Evolutionary conservation across 192 early-diverging fungal species (phyloP).

Genomic region (Bifiguratus adelaidae): DNA sequence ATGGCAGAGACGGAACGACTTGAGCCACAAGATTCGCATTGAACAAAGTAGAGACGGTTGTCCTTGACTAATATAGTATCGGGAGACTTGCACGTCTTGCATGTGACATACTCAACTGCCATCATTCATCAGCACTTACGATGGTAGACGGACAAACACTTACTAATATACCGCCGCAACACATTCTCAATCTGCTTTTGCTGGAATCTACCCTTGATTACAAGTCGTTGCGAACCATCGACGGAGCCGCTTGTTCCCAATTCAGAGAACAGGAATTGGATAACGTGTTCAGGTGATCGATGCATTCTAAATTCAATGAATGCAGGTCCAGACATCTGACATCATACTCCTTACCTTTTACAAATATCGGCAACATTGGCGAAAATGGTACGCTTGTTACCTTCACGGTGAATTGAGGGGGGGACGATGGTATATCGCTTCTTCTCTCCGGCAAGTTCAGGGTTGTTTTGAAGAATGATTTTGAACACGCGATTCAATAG

Average conservation of each 20-base stretch:
- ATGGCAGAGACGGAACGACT: conserved; percentile 91
- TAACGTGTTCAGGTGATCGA: conserved; percentile 91
- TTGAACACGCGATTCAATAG: conserved; percentile 85
- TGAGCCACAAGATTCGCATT: conserved; percentile 95
- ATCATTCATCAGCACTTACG: background rate
- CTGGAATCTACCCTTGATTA: conserved; percentile 98
- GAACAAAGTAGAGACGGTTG: conserved; percentile 90
- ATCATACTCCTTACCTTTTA: conserved; percentile 43
- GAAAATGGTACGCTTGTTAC: conserved; percentile 94
- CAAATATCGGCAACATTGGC: conserved; percentile 93
- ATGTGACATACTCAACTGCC: conserved; percentile 93
- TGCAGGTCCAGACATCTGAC: conserved; percentile 1
- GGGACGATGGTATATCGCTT: conserved; percentile 90
- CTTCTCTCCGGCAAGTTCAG: conserved; percentile 87
- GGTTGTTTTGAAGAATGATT: conserved; percentile 87
- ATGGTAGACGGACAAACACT: conserved; percentile 1
- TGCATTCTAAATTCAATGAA: conserved; percentile 57
- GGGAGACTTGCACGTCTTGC: conserved; percentile 96
- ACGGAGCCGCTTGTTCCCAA: conserved; percentile 96
- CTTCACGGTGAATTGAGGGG: conserved; percentile 83
- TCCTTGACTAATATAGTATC: conserved; percentile 94
- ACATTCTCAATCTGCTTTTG: conserved; percentile 99
- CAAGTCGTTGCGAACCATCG: conserved; percentile 78
- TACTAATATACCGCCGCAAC: conserved; percentile 90
- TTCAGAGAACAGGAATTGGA: conserved; percentile 97